phyloP scores from a whole-genome alignment of 208 protist genomes.

The Leishmania tarentolae region DNA sequence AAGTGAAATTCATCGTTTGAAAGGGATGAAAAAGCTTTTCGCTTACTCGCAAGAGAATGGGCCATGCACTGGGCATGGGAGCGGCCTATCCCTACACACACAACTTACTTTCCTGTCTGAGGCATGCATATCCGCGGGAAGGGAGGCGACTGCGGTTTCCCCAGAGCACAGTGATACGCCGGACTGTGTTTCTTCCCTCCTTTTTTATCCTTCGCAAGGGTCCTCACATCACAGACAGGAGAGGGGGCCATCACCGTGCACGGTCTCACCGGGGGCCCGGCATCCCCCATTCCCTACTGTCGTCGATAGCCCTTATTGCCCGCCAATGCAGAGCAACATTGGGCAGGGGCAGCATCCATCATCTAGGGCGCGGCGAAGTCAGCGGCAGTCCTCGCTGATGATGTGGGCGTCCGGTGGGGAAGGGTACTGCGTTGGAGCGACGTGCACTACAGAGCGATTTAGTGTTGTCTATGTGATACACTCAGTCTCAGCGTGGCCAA shows the following conservation, averaged over 20 bases:
- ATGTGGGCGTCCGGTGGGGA: background rate
- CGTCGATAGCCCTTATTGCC: background rate
- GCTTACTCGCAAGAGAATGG: background rate
- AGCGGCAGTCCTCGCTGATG: background rate
- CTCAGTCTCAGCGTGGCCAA: background rate
- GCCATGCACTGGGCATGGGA: background rate
- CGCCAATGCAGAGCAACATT: background rate
- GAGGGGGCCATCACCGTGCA: no score
- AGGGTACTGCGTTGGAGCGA: background rate
- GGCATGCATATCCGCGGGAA: background rate
- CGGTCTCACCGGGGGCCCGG: background rate
- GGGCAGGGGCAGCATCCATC: background rate
- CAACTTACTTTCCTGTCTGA: background rate
- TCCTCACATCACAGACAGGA: background rate
- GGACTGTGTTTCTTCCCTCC: background rate
- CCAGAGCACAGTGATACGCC: no score
- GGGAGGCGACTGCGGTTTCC: no score
- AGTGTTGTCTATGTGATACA: background rate
- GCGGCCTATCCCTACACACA: background rate
- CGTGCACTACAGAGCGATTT: background rate
- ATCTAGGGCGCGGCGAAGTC: background rate
- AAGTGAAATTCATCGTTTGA: background rate
- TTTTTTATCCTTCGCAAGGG: background rate
- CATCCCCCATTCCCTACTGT: background rate
- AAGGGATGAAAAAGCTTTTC: background rate